Evolutionary conservation across 805 yeast species (phyloP).

Genomic region (Saccharomycopsis sp.): DNA sequence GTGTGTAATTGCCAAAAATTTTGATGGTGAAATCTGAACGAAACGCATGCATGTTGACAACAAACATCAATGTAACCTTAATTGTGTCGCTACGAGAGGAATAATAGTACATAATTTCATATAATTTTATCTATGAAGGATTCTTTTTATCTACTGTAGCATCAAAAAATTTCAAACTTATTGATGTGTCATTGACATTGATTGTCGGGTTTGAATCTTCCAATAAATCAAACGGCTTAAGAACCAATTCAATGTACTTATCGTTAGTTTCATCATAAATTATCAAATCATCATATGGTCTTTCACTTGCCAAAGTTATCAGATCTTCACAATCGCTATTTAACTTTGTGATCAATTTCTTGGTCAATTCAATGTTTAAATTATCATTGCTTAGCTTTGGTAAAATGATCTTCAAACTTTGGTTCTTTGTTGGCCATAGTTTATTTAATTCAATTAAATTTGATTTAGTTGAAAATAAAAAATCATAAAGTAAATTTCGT

Average conservation of each 20-base stretch:
- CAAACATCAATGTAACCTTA: no score
- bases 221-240: constrained; percentile 48
- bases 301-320: constrained; percentile 19
- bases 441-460: constrained; percentile 26
- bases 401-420: constrained; percentile 4
- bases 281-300: constrained; percentile 23
- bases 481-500: constrained; percentile 52
- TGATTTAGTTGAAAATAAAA: constrained; percentile 46
- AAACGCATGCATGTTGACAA: no score
- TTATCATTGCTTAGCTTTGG: constrained; percentile 19
- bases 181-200: constrained; percentile 45
- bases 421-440: constrained; percentile 24
- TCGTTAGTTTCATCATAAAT: constrained; percentile 26
- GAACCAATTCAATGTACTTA: constrained; percentile 31
- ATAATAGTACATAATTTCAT: no score
- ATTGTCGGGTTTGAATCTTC: constrained; percentile 48
- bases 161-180: constrained; percentile 48
- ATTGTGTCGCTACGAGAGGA: no score
- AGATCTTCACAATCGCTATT: constrained; percentile 7
- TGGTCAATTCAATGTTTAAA: constrained; percentile 15
- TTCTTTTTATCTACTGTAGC: constrained; percentile 42
- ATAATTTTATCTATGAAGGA: constrained; percentile 31
- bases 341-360: constrained; percentile 3
- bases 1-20: no score
- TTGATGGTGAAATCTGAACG: no score